A percentile compares a stretch with the other conserved stretches of the same genome.
Conservation (phyloP, 208 protist species). For the Acanthamoeba lugdunensis region DNA sequence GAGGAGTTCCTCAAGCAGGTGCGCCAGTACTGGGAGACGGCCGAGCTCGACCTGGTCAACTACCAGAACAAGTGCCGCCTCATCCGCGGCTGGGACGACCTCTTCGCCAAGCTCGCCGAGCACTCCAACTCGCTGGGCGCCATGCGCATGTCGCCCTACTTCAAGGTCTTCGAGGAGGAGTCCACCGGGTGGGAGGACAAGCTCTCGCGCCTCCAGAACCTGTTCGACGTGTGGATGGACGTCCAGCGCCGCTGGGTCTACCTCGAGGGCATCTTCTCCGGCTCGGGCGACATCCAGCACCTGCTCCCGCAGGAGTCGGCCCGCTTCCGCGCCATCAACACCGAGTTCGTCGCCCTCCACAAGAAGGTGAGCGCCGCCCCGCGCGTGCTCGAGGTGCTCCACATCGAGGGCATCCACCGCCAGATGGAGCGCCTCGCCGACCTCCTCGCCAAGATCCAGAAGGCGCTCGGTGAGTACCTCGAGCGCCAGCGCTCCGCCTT, state of each 20-base stretch:
- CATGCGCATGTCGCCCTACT: conserved; percentile 97
- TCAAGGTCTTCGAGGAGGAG: conserved; percentile 91
- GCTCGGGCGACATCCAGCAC: conserved; percentile 93
- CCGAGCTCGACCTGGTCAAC: conserved; percentile 93
- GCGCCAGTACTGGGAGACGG: conserved; percentile 92
- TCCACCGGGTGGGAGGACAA: conserved; percentile 92
- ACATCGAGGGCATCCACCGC: conserved; percentile 89
- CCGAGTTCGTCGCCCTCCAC: conserved; percentile 94
- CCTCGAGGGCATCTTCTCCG: conserved; percentile 95
- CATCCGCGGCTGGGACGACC: conserved; percentile 96
- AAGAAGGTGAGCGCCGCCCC: conserved; percentile 88
- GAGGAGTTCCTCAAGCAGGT: conserved; percentile 92
- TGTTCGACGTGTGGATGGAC: conserved; percentile 95
- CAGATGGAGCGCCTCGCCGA: conserved; percentile 93
- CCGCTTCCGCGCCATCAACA: conserved; percentile 93
- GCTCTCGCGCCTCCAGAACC: conserved; percentile 91
- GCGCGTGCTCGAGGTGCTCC: conserved; percentile 93
- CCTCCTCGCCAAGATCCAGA: conserved; percentile 95
- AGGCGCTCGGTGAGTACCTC: conserved; percentile 96
- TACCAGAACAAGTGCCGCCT: conserved; percentile 95
- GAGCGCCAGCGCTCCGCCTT: conserved; percentile 96
- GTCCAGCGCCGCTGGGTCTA: conserved; percentile 98
- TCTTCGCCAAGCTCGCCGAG: conserved; percentile 94
- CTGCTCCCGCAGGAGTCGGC: conserved; percentile 94
- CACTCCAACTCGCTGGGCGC: conserved; percentile 93